phyloP scores from a whole-genome alignment of 257 asterid genomes.

The Nicotiana tabacum region DNA sequence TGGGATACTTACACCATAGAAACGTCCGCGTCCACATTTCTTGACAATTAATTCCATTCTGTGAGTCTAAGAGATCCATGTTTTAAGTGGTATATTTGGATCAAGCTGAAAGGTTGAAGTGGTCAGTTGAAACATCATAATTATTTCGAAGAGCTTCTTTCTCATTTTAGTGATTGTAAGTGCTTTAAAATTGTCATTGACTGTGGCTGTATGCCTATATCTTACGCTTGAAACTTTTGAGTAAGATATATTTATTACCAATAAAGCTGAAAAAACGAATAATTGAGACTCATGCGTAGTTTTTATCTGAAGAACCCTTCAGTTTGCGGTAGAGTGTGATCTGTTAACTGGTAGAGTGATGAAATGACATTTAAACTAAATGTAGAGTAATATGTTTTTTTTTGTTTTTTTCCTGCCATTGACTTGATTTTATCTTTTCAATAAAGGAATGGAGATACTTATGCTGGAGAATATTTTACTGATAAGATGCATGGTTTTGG shows the following conservation, averaged over 20 bases:
- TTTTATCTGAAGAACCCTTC: background rate
- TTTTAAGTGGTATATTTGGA: background rate
- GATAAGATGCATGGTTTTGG: constrained; percentile 53
- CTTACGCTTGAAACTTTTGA: background rate
- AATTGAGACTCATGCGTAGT: background rate
- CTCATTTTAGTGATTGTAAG: background rate
- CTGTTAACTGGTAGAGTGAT: background rate
- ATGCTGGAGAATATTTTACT: constrained; percentile 44
- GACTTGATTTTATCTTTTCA: background rate
- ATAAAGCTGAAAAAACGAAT: background rate
- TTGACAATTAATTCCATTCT: background rate
- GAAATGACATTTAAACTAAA: background rate
- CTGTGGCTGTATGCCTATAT: background rate
- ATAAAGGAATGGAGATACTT: constrained; percentile 37
- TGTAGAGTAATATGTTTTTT: background rate
- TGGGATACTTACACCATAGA: background rate
- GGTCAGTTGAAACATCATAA: background rate
- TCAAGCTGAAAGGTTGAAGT: background rate
- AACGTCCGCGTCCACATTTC: background rate
- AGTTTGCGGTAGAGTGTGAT: background rate
- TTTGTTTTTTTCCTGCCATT: background rate
- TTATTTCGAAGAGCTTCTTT: background rate
- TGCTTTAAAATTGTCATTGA: background rate
- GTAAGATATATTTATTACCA: background rate
- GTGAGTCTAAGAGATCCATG: background rate